Evolutionary conservation across 768 basidiomycete species (phyloP).

Genomic region (Suillus hirtellus): DNA sequence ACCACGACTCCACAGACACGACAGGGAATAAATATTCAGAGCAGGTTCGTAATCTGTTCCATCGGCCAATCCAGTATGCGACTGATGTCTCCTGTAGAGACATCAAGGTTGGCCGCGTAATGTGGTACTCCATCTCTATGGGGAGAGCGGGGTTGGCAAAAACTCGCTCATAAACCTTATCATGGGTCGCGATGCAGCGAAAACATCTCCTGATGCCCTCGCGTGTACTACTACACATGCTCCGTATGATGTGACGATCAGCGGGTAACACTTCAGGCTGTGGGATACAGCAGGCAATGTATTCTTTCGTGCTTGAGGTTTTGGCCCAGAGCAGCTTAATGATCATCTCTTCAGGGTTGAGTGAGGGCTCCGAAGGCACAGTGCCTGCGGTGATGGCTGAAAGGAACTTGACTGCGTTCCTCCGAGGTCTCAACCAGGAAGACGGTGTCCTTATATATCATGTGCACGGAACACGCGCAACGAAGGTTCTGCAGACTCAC

Average conservation of each 20-base stretch:
- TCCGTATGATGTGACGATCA: constrained; percentile 27
- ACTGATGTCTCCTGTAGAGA: no score
- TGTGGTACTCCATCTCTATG: constrained; percentile 31
- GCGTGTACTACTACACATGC: constrained; percentile 34
- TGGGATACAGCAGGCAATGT: constrained; percentile 36
- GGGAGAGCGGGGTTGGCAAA: constrained; percentile 36
- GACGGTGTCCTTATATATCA: constrained; percentile 35
- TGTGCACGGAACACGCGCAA: constrained; percentile 28
- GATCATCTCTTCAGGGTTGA: constrained; percentile 27
- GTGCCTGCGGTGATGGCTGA: constrained; percentile 13
- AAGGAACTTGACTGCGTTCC: constrained; percentile 7
- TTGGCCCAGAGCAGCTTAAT: constrained; percentile 24
- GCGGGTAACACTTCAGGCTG: constrained; percentile 24
- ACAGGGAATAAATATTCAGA: no score
- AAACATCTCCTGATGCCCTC: constrained; percentile 30
- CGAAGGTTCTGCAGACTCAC: constrained; percentile 25
- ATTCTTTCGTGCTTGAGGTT: constrained; percentile 25
- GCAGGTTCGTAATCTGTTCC: no score
- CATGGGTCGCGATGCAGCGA: constrained; percentile 24
- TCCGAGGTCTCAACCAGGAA: constrained; percentile 30
- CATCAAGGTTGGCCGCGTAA: constrained; percentile 22
- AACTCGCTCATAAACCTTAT: constrained; percentile 46
- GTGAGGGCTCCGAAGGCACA: not conserved
- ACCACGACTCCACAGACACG: constrained; percentile 12
- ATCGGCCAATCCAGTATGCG: no score